phyloP scores from a whole-genome alignment of 179 eudicot genomes.

The Nepenthes alata region DNA sequence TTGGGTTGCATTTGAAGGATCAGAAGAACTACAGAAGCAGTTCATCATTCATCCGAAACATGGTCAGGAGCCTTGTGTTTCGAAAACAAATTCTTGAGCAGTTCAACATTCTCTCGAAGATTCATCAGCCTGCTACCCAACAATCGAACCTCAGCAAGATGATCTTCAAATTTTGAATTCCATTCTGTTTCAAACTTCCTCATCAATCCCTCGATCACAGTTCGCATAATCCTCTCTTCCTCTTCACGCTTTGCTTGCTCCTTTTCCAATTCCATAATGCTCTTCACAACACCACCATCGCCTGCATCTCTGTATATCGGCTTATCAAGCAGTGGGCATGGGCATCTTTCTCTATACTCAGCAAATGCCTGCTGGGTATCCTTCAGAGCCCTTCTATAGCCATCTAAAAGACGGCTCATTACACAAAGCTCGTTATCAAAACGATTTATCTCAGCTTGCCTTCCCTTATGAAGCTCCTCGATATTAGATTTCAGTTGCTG shows the following conservation, averaged over 20 bases:
- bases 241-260: conserved; percentile 40
- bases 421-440: conserved; percentile 60
- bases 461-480: conserved; percentile 44
- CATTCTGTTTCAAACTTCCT: conserved; percentile 16
- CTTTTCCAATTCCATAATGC: conserved; percentile 51
- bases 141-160: conserved; percentile 14
- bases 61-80: conserved; percentile 20
- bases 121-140: conserved; percentile 27
- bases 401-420: conserved; percentile 57
- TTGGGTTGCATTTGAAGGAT: not conserved
- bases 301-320: conserved; percentile 80
- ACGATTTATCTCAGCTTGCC: conserved; percentile 34
- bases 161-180: conserved; percentile 14
- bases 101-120: conserved; percentile 23
- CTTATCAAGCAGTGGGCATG: conserved; percentile 39
- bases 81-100: conserved; percentile 23
- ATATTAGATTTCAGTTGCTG: conserved; percentile 29
- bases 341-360: conserved; percentile 40
- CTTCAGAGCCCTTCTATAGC: conserved; percentile 65
- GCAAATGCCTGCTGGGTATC: conserved; percentile 38
- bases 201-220: conserved; percentile 15
- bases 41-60: conserved; percentile 8
- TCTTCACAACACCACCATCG: conserved; percentile 68
- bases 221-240: conserved; percentile 32
- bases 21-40: conserved; percentile 1